phyloP scores from a whole-genome alignment of 768 basidiomycete genomes.

The Rhodotorula sphaerocarpa region DNA sequence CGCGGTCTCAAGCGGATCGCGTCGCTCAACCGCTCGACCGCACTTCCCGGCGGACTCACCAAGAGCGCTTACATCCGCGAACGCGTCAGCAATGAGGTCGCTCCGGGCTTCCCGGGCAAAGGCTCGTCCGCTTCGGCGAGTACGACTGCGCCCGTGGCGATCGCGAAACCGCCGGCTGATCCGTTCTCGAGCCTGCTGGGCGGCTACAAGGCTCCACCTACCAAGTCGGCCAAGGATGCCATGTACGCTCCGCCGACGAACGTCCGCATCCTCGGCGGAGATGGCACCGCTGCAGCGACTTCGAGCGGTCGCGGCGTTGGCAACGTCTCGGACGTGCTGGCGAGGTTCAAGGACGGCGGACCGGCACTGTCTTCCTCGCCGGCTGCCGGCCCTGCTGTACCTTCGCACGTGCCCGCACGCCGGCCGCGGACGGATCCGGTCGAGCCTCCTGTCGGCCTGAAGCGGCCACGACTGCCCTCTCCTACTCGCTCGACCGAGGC shows the following conservation, averaged over 20 bases:
- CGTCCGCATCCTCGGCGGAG: conserved; percentile 8
- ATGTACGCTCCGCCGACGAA: conserved; percentile 19
- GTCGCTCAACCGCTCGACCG: not conserved
- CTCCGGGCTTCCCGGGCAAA: conserved; percentile 24
- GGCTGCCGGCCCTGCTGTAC: not conserved
- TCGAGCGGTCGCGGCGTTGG: not conserved
- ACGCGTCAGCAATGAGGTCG: conserved; percentile 1
- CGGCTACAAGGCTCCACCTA: conserved; percentile 6
- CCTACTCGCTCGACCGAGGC: not conserved
- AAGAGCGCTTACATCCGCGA: conserved; percentile 22
- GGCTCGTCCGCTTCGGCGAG: not conserved
- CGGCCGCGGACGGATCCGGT: not conserved
- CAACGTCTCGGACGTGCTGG: not conserved
- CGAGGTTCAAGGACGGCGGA: not conserved
- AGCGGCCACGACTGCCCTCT: not conserved
- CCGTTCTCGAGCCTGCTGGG: conserved; percentile 8
- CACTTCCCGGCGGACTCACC: conserved; percentile 6
- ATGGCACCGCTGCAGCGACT: not conserved
- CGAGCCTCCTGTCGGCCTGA: not conserved
- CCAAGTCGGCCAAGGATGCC: conserved; percentile 16
- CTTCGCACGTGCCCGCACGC: not conserved
- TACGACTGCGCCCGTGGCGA: not conserved
- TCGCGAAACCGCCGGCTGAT: not conserved
- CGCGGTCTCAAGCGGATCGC: not conserved
- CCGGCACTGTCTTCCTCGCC: not conserved